A percentile compares a stretch with the other conserved stretches of the same genome.
These are phyloP conservation scores for Capsicum pubescens DNA, from an alignment of 257 asterid species.

Conservation along the genomic window DNA sequence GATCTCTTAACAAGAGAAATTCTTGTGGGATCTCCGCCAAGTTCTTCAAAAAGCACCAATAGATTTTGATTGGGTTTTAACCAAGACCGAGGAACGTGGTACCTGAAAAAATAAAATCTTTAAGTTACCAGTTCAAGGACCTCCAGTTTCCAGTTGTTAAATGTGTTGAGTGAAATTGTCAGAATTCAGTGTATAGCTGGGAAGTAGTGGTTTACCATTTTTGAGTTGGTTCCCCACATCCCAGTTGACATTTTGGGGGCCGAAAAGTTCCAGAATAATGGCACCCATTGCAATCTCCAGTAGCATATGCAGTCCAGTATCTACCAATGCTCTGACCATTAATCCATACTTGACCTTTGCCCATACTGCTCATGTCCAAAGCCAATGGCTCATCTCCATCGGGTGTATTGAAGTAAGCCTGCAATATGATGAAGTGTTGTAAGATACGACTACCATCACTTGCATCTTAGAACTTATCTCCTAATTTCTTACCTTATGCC, in stretches of 20 bases:
- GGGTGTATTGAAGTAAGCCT: constrained; percentile 82
- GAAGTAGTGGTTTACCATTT: constrained; percentile 56
- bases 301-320: constrained; percentile 78
- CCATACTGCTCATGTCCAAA: constrained; percentile 91
- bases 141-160: background rate
- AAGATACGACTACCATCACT: constrained; percentile 10
- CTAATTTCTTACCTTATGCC: constrained; percentile 69
- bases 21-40: constrained; percentile 86
- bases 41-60: constrained; percentile 87
- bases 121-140: background rate
- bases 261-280: constrained; percentile 65
- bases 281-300: constrained; percentile 77
- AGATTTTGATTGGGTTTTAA: constrained; percentile 75
- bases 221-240: constrained; percentile 94
- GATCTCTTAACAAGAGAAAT: constrained; percentile 78
- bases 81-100: constrained; percentile 92
- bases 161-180: background rate
- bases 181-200: background rate
- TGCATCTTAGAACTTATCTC: background rate
- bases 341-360: constrained; percentile 92
- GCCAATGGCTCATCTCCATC: constrained; percentile 90
- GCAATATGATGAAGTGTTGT: constrained; percentile 31
- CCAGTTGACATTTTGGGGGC: constrained; percentile 74
- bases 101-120: constrained; percentile 54
- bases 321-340: constrained; percentile 89